These are phyloP conservation scores for Prunus yedoensis DNA, from an alignment of 331 rosid genomes.

Conservation along the genomic window DNA sequence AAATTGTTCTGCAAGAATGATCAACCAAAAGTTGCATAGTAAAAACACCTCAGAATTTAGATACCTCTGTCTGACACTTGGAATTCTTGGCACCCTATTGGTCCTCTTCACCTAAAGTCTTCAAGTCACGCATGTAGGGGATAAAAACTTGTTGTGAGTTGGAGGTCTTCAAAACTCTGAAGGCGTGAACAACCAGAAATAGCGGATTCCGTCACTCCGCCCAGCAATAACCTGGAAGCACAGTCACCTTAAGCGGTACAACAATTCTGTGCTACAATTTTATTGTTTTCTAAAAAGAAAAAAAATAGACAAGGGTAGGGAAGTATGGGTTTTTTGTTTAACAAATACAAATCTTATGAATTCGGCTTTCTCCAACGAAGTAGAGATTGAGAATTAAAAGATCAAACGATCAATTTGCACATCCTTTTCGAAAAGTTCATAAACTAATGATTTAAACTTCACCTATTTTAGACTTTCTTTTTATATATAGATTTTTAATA, in stretches of 20 bases:
- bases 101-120: background rate
- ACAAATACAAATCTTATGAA: no score
- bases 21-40: background rate
- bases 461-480: no score
- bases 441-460: no score
- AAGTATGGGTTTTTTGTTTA: background rate
- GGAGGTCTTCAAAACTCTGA: background rate
- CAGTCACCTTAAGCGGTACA: background rate
- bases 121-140: background rate
- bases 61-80: background rate
- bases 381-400: no score
- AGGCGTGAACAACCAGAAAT: constrained; percentile 1
- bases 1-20: background rate
- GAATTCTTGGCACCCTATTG: background rate
- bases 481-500: no score
- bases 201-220: background rate
- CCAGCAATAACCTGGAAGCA: background rate
- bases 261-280: constrained; percentile 4
- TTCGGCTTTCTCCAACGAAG: no score
- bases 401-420: no score
- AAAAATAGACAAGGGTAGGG: background rate
- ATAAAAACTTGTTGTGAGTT: background rate
- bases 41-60: background rate
- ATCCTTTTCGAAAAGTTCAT: no score
- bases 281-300: background rate